Evolutionary conservation across 2,329 filamentous ascomycete species (phyloP).

Genomic region (Dothideomycetes sp.): DNA sequence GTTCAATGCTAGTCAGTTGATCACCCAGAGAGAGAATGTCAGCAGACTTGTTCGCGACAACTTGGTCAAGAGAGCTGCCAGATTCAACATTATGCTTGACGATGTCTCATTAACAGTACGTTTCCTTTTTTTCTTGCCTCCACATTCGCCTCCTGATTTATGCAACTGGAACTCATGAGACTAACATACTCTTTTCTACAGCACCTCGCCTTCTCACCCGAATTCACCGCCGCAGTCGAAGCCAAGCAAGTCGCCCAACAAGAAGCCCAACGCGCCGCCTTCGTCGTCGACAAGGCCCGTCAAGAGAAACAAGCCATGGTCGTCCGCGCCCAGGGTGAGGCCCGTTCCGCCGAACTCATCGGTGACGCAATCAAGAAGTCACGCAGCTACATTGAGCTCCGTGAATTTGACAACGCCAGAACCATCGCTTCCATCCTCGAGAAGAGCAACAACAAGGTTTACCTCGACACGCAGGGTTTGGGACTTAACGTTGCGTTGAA

Average conservation of each 20-base stretch:
- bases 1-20: slow-evolving; percentile 97
- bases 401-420: slow-evolving; percentile 95
- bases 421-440: slow-evolving; percentile 82
- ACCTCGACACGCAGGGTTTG: slow-evolving; percentile 82
- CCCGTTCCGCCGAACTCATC: slow-evolving; percentile 92
- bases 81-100: slow-evolving; percentile 95
- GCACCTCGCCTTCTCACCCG: slow-evolving; percentile 59
- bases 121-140: slow-evolving; percentile 8
- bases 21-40: slow-evolving; percentile 97
- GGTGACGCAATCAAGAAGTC: slow-evolving; percentile 99
- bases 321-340: slow-evolving; percentile 97
- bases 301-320: slow-evolving; percentile 99
- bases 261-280: slow-evolving; percentile 93
- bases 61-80: slow-evolving; percentile 76
- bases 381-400: slow-evolving; percentile 90
- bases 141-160: neutral
- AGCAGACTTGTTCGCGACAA: slow-evolving; percentile 87
- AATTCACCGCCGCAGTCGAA: slow-evolving; percentile 60
- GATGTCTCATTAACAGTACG: slow-evolving; percentile 92
- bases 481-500: slow-evolving; percentile 69
- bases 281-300: slow-evolving; percentile 95
- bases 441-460: slow-evolving; percentile 85
- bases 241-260: slow-evolving; percentile 68
- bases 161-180: neutral
- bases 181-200: neutral